Percentiles rank a stretch among this genome's conserved stretches.
These are phyloP conservation scores for Backusella parvicylindrica DNA, from an alignment of 192 early-diverging fungal genomes.

Conservation along the genomic window DNA sequence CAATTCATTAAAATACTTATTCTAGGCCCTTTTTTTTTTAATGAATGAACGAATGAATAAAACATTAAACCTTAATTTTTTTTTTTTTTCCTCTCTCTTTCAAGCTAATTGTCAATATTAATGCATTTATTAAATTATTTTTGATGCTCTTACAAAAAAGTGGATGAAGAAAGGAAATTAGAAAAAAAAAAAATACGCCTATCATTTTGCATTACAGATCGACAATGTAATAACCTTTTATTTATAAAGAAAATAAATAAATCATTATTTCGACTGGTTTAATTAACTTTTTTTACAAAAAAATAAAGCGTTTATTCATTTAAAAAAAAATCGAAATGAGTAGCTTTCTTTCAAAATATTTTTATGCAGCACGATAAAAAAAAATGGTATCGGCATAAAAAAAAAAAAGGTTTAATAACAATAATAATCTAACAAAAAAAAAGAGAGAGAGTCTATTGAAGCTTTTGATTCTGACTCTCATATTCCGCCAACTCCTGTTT, in stretches of 20 bases:
- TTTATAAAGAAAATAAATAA: background rate
- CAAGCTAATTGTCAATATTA: background rate
- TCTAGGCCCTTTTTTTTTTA: background rate
- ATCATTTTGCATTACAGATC: background rate
- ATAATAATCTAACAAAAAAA: background rate
- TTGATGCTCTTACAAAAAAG: background rate
- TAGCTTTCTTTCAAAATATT: too few species aligned
- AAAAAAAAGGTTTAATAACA: background rate
- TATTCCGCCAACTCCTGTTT: constrained; percentile 10
- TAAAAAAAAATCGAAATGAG: background rate
- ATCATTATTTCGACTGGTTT: background rate
- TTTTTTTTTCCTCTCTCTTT: background rate
- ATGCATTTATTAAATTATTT: background rate
- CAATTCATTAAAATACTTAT: background rate
- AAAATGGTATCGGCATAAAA: background rate
- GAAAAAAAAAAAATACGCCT: background rate
- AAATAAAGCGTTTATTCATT: background rate
- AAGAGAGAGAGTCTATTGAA: background rate
- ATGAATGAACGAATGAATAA: background rate
- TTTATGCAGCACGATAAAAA: background rate
- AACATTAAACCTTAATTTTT: background rate
- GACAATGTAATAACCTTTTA: background rate
- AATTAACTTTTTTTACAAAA: background rate
- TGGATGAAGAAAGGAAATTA: background rate
- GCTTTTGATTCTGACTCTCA: background rate